Base-by-base conservation (phyloP, 345 rosid genomes). In the Salix exigua region DNA sequence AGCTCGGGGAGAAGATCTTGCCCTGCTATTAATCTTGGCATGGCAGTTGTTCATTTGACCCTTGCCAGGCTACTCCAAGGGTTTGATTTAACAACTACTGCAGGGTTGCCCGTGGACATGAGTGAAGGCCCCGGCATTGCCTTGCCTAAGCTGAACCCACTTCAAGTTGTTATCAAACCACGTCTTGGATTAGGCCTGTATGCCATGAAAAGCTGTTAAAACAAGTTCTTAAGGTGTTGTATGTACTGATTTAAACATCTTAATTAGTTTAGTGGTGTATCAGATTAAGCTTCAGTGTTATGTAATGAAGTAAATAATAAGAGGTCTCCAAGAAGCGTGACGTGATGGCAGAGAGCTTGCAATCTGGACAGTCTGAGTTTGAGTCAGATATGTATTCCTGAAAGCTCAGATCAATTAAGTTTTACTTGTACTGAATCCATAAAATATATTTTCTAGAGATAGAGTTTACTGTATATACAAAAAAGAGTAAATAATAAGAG, bases 1-100 rank as follows among this genome's bases (percentile, higher is more conserved):
- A 75, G 87, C 14, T 78, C 78, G 0, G 84, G 84, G 16, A 62
- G 84, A 60, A 81, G 84, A 46, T 72, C 82, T 0, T 84, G 87
- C 76, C 84, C 82, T 18, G 84, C 79, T 18, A 69, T 75, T 33
- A 68, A 66, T 64, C 46, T 76, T 10, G 79, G 77, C 2, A 1
- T 72, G 70, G 73, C 48, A 46, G 66, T 80, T 23, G 79, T 80
- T 53, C 77, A 76, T 23, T 28, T 80, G 65, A 44, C 55, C 1
- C 83, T 80, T 9, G 79, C 79, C 8, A 76, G 83, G 77, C 25
- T 80, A 13, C 50, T 80, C 67, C 79, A 80, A 68, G 83, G 77
- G 9, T 80, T 75, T 66, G 77, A 75, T 80, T 33, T 80, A 40
- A 9, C 66, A 6, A 72, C 79, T 1, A 6, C 21, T 40, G 72